Evolutionary conservation across 2,329 filamentous ascomycete genomes (phyloP), one percentile per base, ranked within the genome.

Genomic region (Karstenula rhodostoma): DNA sequence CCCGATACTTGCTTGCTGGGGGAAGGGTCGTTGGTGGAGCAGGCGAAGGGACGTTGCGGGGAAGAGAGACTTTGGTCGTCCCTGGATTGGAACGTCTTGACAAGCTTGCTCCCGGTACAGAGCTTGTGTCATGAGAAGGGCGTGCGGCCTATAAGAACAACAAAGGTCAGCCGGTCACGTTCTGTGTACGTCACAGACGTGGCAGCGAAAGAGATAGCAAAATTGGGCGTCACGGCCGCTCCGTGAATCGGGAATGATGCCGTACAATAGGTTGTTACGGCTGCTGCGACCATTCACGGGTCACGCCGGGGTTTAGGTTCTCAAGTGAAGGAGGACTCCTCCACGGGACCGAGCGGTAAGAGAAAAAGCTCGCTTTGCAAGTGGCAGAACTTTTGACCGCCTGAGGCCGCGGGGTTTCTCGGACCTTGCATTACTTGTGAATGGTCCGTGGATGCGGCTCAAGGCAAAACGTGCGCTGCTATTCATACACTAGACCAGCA

Each of bases 271-370:
- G 56, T 52, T 54, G 65, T 58, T 51, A 59, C 58, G 58, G 63
- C 51, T 60, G 53, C 56, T 53, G 67, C 57, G 59, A 63, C 63
- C 48, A 69, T 66, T 68, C 66, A 70, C 64, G 49, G 55, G 53
- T 49, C 56, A 54, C 46, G 46, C 56, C 58, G 56, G 55, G 59
- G 33, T 65, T 69, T 67, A 70, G 29, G 33, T 9, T 64, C 69
- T 59, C 60, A 46, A 61, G 62, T 62, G 61, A 60, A 58, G 50
- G 56, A 58, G 49, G 58, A 68, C 66, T 61, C 62, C 71, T 66
- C 69, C 66, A 70, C 72, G 62, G 25, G 55, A 58, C 57, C 27
- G 25, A 64, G 67, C 68, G 67, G 68, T 70, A 60, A 65, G 55
- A 17, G 57, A 56, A 51, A 64, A 59, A 54, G 49, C 42, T 25